Base-by-base conservation (phyloP, 768 basidiomycete genomes). In the Lentinus brumalis region DNA sequence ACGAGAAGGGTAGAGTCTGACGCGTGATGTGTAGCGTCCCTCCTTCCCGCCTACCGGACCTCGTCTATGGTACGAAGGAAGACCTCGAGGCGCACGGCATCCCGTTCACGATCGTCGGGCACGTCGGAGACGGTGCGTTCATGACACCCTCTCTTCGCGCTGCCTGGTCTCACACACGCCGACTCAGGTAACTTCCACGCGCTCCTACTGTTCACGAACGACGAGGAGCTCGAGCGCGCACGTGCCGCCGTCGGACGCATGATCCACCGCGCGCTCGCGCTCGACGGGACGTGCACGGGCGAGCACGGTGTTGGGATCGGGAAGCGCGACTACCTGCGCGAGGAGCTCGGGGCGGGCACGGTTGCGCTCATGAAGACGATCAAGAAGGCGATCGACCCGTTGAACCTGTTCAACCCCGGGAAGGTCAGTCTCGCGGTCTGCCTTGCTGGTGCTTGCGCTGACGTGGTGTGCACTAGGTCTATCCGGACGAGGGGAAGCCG, bases 241-340 rank as follows among this genome's bases (percentile, higher is more conserved):
- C 71, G 66, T 11, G 73, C 68, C 1, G 71, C 74, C 8, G 86
- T 86, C 4, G 77, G 82, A 56, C 74, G 85, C 53, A 86, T 91
- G 84, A 85, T 90, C 3, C 74, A 80, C 62, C 78, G 87, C 15
- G 89, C 89, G 2, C 84, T 91, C 57, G 80, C 76, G 18, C 77
- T 91, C 53, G 89, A 91, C 63, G 89, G 89, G 18, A 90, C 89
- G 44, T 91, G 89, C 66, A 89, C 87, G 0, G 91, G 91, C 4
- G 93, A 95, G 67, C 93, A 95, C 68, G 94, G 93, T 1, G 91
- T 95, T 6, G 94, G 93, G 0, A 77, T 94, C 11, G 93, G 93
- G 6, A 95, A 95, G 77, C 84, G 83, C 60, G 80, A 88, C 61
- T 96, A 88, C 69, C 79, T 97, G n/a, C 79, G 82, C 14, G 82